Base-by-base conservation (phyloP, 2,329 filamentous ascomycete genomes). In the Drechslerella dactyloides region DNA sequence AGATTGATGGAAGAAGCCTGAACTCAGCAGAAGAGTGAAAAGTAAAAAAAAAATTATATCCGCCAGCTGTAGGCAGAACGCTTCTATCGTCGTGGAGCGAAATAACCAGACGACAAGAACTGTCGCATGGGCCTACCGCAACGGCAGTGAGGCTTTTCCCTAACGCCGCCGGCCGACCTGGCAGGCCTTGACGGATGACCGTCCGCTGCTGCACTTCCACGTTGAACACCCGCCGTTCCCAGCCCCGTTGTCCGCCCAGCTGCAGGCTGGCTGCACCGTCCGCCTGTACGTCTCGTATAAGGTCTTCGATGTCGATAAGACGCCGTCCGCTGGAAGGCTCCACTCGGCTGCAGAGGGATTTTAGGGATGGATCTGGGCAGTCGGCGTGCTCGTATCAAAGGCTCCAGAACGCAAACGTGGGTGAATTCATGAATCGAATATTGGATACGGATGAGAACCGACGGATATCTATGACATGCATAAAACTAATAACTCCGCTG, bases 121-220 rank as follows among this genome's bases (percentile, higher is more conserved):
- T 6, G 15, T 48, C 44, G 44, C 11, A 48, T 48, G 44, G 44
- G 15, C n/a, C 44, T 48, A 48, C 44, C 44, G 19, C 44, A 48
- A 48, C 44, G n/a, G 44, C 15, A 19, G 5, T 10, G 44, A 19
- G 15, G 44, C 19, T 48, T 48, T 19, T 42, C 37, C 37, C 13
- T 42, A n/a, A n/a, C n/a, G n/a, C n/a, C n/a, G n/a, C n/a, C n/a
- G n/a, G n/a, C 37, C 37, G n/a, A 17, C 19, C 19, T 23, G 5
- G 8, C 19, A 19, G 8, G n/a, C 19, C 44, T 48, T 48, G 44
- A 48, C 44, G 21, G 44, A 48, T 48, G 44, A 48, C 44, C 44
- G 3, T 8, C 4, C 27, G 8, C 27, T 33, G 27, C 27, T 42
- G 37, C 13, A 17, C 37, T 5, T 19, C 44, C 19, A 10, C n/a